These are phyloP conservation scores for Tolypocladium sp. DNA, from an alignment of 2,329 filamentous ascomycete genomes.

Conservation along the genomic window DNA sequence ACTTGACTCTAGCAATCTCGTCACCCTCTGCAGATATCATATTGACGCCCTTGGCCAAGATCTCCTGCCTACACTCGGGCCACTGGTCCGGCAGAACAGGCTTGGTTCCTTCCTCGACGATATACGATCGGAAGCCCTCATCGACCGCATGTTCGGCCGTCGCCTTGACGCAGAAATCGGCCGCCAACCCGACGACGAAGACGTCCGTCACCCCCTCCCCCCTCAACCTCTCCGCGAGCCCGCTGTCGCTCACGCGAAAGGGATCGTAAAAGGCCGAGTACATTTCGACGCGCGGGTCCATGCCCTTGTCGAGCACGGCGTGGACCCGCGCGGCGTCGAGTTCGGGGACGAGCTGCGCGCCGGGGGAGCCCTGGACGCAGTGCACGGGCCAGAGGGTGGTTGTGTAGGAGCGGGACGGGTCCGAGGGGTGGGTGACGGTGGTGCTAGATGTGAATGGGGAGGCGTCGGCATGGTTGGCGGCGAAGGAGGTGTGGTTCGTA, in stretches of 20 bases:
- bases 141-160: constrained; percentile 71
- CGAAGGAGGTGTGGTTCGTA: constrained; percentile 75
- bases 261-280: constrained; percentile 87
- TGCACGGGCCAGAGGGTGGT: constrained; percentile 83
- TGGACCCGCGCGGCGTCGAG: constrained; percentile 54
- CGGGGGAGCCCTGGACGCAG: constrained; percentile 68
- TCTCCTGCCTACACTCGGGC: constrained; percentile 41
- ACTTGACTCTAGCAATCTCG: constrained; percentile 13
- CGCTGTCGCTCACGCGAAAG: constrained; percentile 56
- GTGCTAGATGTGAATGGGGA: constrained; percentile 57
- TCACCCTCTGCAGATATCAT: constrained; percentile 38
- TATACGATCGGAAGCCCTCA: constrained; percentile 67
- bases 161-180: constrained; percentile 79
- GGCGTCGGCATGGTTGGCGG: constrained; percentile 62
- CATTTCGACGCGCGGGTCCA: constrained; percentile 71
- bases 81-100: constrained; percentile 58
- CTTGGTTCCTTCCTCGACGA: constrained; percentile 71
- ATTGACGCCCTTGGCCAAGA: constrained; percentile 50
- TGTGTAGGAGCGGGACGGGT: constrained; percentile 52
- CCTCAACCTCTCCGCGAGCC: constrained; percentile 50
- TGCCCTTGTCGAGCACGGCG: constrained; percentile 67
- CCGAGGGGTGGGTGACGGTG: constrained; percentile 57
- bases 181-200: constrained; percentile 77
- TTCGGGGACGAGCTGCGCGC: constrained; percentile 65
- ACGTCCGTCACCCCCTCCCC: constrained; percentile 61